Evolutionary conservation across 2,329 filamentous ascomycete genomes (phyloP).

Genomic region (Podosphaera fusca): DNA sequence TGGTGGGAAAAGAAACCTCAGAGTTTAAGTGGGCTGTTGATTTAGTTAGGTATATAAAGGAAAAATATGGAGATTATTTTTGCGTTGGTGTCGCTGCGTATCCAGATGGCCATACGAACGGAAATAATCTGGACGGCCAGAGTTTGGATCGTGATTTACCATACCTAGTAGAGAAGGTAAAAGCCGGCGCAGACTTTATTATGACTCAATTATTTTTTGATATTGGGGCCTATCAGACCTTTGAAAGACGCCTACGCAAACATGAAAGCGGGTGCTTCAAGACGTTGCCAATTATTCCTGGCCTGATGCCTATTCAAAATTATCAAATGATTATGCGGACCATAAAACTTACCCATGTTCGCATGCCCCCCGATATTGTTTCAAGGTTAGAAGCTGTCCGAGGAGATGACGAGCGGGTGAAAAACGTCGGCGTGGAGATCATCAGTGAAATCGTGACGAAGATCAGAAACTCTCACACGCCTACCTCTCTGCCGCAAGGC

Average conservation of each 20-base stretch:
- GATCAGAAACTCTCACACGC: constrained; percentile 39
- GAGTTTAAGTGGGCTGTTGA: constrained; percentile 81
- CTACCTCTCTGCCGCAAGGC: constrained; percentile 39
- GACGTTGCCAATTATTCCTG: constrained; percentile 72
- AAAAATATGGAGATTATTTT: constrained; percentile 79
- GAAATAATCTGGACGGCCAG: constrained; percentile 52
- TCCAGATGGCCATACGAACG: constrained; percentile 83
- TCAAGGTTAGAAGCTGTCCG: constrained; percentile 48
- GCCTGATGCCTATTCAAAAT: constrained; percentile 92
- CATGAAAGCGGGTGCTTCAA: constrained; percentile 74
- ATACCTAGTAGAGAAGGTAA: constrained; percentile 71
- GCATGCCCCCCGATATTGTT: constrained; percentile 48
- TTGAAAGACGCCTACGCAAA: constrained; percentile 52
- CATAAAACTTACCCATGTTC: constrained; percentile 81
- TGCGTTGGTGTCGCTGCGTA: constrained; percentile 89
- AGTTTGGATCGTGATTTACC: constrained; percentile 61
- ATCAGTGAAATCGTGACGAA: constrained; percentile 63
- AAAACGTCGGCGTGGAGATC: constrained; percentile 59
- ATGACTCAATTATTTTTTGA: constrained; percentile 98
- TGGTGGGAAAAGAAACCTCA: constrained; percentile 36
- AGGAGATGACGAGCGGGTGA: constrained; percentile 61
- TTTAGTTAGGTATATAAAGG: constrained; percentile 69
- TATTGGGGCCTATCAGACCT: constrained; percentile 55
- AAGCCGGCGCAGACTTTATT: constrained; percentile 86
- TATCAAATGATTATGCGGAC: constrained; percentile 89